Percentiles rank a stretch among this genome's conserved stretches.
phyloP scores from a whole-genome alignment of 2,329 filamentous ascomycete species.

The Reticulascus tulasneorum region DNA sequence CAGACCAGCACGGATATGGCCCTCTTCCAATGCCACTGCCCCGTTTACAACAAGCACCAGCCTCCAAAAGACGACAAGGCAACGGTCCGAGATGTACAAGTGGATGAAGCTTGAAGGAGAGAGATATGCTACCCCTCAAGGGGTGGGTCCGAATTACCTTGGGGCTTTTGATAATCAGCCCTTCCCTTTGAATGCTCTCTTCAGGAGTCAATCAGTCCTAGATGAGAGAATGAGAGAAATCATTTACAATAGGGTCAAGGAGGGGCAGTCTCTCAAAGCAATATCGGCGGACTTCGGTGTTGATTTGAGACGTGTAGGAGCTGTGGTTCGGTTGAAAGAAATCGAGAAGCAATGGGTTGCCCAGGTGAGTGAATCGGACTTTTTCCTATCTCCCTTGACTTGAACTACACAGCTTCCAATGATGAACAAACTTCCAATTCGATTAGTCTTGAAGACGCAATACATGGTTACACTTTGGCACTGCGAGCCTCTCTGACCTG shows the following conservation, averaged over 20 bases:
- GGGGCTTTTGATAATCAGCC: conserved; percentile 43
- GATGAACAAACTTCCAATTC: conserved; percentile 67
- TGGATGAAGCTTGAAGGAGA: conserved; percentile 25
- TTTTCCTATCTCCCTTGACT: conserved; percentile 5
- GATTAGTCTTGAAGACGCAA: conserved; percentile 99
- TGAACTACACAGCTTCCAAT: conserved; percentile 25
- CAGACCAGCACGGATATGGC: conserved; percentile 3
- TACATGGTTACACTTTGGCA: conserved; percentile 81
- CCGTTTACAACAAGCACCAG: conserved; percentile 36
- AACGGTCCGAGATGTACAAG: conserved; percentile 31
- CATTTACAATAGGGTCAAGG: conserved; percentile 67
- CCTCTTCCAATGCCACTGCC: conserved; percentile 11
- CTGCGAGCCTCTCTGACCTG: conserved; percentile 70
- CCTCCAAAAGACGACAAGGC: conserved; percentile 31
- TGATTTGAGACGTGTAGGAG: conserved; percentile 79
- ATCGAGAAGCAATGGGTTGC: conserved; percentile 74
- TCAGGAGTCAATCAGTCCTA: conserved; percentile 68
- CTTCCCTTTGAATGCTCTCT: conserved; percentile 71
- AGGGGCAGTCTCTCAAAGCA: conserved; percentile 63
- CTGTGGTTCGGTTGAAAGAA: conserved; percentile 80
- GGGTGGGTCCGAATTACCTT: conserved; percentile 32
- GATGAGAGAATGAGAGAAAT: conserved; percentile 68
- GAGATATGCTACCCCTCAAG: conserved; percentile 11
- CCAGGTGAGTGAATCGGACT: conserved; percentile 78
- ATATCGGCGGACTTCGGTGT: conserved; percentile 75